Base-by-base conservation (phyloP, 2,329 filamentous ascomycete genomes). In the Pseudogymnoascus sp. region DNA sequence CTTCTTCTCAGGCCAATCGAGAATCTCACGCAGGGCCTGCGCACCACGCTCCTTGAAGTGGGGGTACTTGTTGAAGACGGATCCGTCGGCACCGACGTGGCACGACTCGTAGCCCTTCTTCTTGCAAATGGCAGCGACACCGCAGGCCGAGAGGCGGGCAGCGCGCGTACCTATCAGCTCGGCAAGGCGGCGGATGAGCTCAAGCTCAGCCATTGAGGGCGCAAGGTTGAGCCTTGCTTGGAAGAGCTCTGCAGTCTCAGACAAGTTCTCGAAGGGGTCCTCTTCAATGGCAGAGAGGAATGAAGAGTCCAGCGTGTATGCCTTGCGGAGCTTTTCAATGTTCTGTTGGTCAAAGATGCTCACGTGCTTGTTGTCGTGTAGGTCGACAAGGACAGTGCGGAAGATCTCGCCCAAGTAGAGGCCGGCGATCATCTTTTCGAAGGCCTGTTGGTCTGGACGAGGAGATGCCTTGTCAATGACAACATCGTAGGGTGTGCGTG, bases 41-140 rank as follows among this genome's bases (percentile, higher is more conserved):
- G 94, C 93, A 62, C 93, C 92, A 61, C 94, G 88, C 63, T 87
- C 85, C 82, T 97, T 97, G 84, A 99, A 99, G 78, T 96, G 89
- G 10, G 94, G 94, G 78, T 99, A 99, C 76, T 97, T 97, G 82
- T 96, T 97, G 80, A 99, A 99, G 61, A 99, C 93, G 15, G 90
- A 96, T 37, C 94, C 94, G 73, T 99, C 94, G 60, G 94, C 94
- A 70, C 94, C 94, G 42, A 99, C 94, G 75, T 97, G 94, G 79
- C 90, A 96, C 37, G 84, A 82, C 72, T 88, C 78, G 76, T 92
- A 93, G 68, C 85, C 83, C 84, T 97, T 97, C 87, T 97, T 97
- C 79, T 88, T 95, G 83, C 89, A 92, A 72, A 99, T 97, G 63
- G 93, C 94, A 10, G 93, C 92, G 61, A 99, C 90, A 77, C 94